phyloP scores from a whole-genome alignment of 805 yeast species.

The Lipomyces orientalis region DNA sequence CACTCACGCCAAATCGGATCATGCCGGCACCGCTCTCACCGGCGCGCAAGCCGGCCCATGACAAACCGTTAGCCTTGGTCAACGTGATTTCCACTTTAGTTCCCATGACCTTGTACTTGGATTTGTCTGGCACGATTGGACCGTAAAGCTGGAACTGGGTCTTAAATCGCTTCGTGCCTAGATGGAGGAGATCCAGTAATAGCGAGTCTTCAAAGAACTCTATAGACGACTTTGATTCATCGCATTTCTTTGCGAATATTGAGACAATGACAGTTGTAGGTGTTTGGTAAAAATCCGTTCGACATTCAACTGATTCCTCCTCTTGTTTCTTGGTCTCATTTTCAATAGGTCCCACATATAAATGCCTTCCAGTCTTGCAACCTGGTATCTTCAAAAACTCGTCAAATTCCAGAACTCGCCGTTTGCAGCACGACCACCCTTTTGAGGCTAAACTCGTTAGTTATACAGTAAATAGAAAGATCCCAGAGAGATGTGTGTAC shows the following conservation, averaged over 20 bases:
- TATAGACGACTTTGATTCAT: constrained; percentile 33
- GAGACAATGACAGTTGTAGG: constrained; percentile 41
- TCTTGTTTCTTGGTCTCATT: constrained; percentile 14
- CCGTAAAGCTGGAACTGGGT: constrained; percentile 36
- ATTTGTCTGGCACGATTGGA: constrained; percentile 39
- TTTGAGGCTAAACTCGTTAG: constrained; percentile 32
- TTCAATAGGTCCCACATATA: constrained; percentile 32
- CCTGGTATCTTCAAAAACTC: constrained; percentile 39
- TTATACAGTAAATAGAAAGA: not conserved
- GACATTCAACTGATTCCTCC: constrained; percentile 35
- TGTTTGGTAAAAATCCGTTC: constrained; percentile 41
- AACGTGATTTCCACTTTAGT: constrained; percentile 40
- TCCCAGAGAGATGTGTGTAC: constrained; percentile 3
- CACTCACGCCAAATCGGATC: constrained; percentile 40
- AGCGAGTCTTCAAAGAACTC: constrained; percentile 27
- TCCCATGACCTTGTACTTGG: constrained; percentile 37
- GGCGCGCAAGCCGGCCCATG: constrained; percentile 39
- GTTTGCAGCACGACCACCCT: constrained; percentile 42
- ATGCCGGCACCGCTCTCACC: constrained; percentile 41
- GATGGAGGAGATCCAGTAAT: constrained; percentile 31
- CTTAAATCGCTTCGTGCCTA: constrained; percentile 35
- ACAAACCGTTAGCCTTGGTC: constrained; percentile 34
- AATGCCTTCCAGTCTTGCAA: constrained; percentile 37
- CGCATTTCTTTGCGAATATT: constrained; percentile 40
- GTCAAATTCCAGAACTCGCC: constrained; percentile 40